Base-by-base conservation (phyloP, 306 rosid species). In the Lagenaria siceraria region DNA sequence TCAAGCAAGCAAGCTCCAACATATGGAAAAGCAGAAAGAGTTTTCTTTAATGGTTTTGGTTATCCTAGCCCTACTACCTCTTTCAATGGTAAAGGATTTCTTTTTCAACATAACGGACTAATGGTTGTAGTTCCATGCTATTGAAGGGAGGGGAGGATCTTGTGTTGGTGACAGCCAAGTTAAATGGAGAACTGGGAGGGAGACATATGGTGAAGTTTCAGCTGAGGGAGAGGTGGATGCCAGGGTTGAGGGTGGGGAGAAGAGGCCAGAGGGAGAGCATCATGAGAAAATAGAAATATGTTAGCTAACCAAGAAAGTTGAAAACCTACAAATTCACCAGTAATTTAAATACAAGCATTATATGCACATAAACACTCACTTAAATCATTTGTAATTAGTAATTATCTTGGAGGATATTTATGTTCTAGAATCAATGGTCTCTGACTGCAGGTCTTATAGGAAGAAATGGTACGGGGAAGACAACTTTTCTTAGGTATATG, bases 381-480 rank as follows among this genome's bases (percentile, higher is more conserved):
- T 4, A 13, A 36, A 66, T 13, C 10, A 10, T 68, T 68, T n/a
- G 24, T n/a, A 68, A 38, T 42, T 68, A 36, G 29, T 68, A n/a
- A 22, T 8, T 70, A 43, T 70, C 43, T 74, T 51, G 42, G 78
- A 75, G 22, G 78, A 53, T 61, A 3, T 61, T 46, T 25, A 60
- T 63, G 56, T 60, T 19, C 43, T 64, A 52, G 74, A 10, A 52
- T 53, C 40, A 63, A 18, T 13, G 80, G 64, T 11, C 24, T 74
- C 7, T 60, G 53, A 51, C 42, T 83, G 85, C 76, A 92, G 97
- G 98, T 38, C 96, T 92, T 84, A 91, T 95, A 68, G 99, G 99
- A 80, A 95, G 99, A 82, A 95, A 95, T 49, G 98, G 97, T 77
- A 95, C 99, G 0, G 99, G 99, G 38, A 92, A 95, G 85, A 95